phyloP scores from a whole-genome alignment of 176 grass and related monocot genomes.

The Raddia guianensis region DNA sequence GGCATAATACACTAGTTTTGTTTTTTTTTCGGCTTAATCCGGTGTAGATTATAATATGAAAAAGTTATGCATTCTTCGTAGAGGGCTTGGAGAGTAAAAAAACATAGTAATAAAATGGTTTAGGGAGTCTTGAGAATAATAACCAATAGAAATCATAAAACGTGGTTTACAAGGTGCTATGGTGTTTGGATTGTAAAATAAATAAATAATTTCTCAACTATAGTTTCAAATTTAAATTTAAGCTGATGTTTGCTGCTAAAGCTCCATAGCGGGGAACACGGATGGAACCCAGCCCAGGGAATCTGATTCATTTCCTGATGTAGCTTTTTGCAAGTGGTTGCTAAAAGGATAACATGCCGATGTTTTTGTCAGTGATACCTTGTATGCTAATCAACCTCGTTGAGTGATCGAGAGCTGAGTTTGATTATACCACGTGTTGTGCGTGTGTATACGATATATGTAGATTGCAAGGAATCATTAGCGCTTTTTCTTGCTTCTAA shows the following conservation, averaged over 20 bases:
- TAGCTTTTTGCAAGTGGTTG: conserved; percentile 18
- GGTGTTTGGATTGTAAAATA: no score
- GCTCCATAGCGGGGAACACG: neutral
- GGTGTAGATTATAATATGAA: no score
- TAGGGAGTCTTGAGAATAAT: no score
- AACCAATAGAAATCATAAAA: no score
- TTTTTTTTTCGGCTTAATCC: no score
- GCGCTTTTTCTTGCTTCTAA: conserved; percentile 31
- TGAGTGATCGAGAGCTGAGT: neutral
- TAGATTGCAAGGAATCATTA: conserved; percentile 35
- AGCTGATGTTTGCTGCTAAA: neutral
- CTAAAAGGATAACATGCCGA: neutral
- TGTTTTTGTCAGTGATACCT: neutral
- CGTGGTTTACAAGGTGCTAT: no score
- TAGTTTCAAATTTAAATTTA: neutral
- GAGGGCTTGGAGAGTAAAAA: no score
- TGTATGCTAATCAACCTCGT: conserved; percentile 10
- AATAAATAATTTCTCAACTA: no score
- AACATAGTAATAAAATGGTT: no score
- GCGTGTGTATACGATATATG: conserved; percentile 17
- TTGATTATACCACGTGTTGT: conserved; percentile 35
- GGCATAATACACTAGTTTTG: no score
- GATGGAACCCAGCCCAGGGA: neutral
- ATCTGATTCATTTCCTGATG: conserved; percentile 14
- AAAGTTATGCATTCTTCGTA: no score